These are phyloP conservation scores for Arabidopsis hybrid DNA, from an alignment of 441 rosid species.

Conservation along the genomic window DNA sequence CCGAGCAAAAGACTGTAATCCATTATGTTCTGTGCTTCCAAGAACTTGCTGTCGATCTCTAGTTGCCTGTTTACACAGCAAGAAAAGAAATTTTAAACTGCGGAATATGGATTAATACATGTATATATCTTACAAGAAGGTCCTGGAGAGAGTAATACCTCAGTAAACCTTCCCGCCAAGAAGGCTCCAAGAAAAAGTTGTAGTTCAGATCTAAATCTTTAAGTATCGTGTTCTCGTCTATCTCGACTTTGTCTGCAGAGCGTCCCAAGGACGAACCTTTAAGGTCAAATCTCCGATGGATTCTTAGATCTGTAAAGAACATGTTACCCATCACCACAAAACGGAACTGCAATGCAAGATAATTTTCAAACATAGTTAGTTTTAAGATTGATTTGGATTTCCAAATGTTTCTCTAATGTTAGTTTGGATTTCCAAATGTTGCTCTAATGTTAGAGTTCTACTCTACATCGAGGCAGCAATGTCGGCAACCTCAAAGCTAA, in stretches of 20 bases:
- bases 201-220: constrained; percentile 96
- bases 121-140: constrained; percentile 8
- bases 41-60: constrained; percentile 83
- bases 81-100: background rate
- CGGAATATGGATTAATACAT: background rate
- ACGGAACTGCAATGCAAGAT: constrained; percentile 76
- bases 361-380: constrained; percentile 33
- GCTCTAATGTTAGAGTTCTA: background rate
- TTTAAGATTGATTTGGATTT: constrained; percentile 5
- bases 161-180: constrained; percentile 88
- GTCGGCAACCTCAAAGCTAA: constrained; percentile 6
- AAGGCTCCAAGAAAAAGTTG: constrained; percentile 83
- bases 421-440: constrained; percentile 17
- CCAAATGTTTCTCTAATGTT: background rate
- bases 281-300: constrained; percentile 94
- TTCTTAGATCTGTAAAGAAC: constrained; percentile 98
- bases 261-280: constrained; percentile 97
- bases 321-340: constrained; percentile 99
- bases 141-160: constrained; percentile 52
- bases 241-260: constrained; percentile 88
- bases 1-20: constrained; percentile 99
- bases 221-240: constrained; percentile 93
- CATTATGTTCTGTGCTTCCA: constrained; percentile 91
- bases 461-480: constrained; percentile 5
- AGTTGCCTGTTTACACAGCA: constrained; percentile 71